Evolutionary conservation across 768 basidiomycete species (phyloP), one percentile per base, ranked within the genome.

Genomic region (Auriscalpium orientale): DNA sequence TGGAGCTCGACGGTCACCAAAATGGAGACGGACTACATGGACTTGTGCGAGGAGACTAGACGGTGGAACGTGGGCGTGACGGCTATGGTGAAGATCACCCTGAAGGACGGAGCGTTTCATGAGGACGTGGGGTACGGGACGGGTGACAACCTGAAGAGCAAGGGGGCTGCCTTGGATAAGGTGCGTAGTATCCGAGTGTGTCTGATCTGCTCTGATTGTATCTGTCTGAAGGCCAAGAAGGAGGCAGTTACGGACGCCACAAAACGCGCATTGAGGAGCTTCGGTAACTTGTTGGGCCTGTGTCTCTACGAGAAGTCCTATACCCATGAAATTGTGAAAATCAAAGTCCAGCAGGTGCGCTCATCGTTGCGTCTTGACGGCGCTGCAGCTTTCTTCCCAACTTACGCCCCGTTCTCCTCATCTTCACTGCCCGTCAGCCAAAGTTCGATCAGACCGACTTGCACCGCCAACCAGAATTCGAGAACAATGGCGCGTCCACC

Each of bases 291-390:
- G 2, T 76, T 98, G 15, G 97, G 97, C 1, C 95, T 97, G 64
- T 99, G 97, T 70, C 71, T 98, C n/a, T 98, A 98, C 65, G 97
- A 98, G 73, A 97, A 95, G 72, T 70, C 79, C 7, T 98, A 92
- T 68, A 80, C 89, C 0, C 79, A 86, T 49, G 89, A 95, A 66
- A 76, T 99, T 9, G 73, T 81, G 43, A 95, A 95, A 72, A 86
- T 98, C 61, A 95, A 91, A 67, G 83, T 91, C 0, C 79, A 81
- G 34, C 82, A 83, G 4, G 94, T 95, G 64, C 56, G 87, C 10
- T n/a, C 35, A 15, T 16, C 13, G 33, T 43, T 38, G 4, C 34
- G 28, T 55, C 46, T 56, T 33, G 52, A 53, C 35, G 28, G 2
- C 3, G 5, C 22, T 37, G 34, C 20, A 16, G 12, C 15, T 21